Percentiles rank a stretch among this genome's conserved stretches.
phyloP scores from a whole-genome alignment of 768 basidiomycete species.

The Agrocybe pediades region DNA sequence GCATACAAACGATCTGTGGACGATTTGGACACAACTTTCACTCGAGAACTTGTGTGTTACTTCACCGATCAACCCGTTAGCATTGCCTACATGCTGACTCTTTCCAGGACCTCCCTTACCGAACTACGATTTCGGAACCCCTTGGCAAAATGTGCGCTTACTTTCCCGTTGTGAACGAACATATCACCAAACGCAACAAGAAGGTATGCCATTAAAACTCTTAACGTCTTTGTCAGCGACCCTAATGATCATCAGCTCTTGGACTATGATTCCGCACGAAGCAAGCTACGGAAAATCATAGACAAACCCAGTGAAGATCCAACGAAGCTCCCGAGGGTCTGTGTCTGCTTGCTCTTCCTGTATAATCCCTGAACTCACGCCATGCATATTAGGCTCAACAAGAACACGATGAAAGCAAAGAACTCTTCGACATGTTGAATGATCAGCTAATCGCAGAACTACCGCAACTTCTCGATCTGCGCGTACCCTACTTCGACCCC shows the following conservation, averaged over 20 bases:
- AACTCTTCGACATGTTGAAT: slow-evolving; percentile 92
- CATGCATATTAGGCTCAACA: slow-evolving; percentile 74
- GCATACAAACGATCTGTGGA: slow-evolving; percentile 95
- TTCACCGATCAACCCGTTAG: neutral
- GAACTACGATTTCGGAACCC: slow-evolving; percentile 94
- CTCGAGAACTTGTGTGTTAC: slow-evolving; percentile 79
- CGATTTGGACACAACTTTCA: slow-evolving; percentile 85
- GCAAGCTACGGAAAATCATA: slow-evolving; percentile 83
- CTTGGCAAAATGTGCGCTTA: slow-evolving; percentile 96
- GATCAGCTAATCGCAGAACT: slow-evolving; percentile 89
- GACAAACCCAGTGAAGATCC: slow-evolving; percentile 95
- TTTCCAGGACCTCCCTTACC: slow-evolving; percentile 85
- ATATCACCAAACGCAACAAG: slow-evolving; percentile 93
- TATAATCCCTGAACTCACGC: neutral
- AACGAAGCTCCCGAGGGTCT: slow-evolving; percentile 82
- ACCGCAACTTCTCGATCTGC: slow-evolving; percentile 90
- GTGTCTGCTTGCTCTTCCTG: slow-evolving; percentile 9
- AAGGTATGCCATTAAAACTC: slow-evolving; percentile 55
- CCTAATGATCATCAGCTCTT: slow-evolving; percentile 58
- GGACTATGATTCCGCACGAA: slow-evolving; percentile 93
- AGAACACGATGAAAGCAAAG: slow-evolving; percentile 93
- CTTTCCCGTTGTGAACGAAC: slow-evolving; percentile 91
- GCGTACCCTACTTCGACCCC: slow-evolving; percentile 97
- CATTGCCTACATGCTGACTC: neutral
- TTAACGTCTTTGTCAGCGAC: neutral